Base-by-base conservation (phyloP, 352 stramenopile species). In the Pythium insidiosum region DNA sequence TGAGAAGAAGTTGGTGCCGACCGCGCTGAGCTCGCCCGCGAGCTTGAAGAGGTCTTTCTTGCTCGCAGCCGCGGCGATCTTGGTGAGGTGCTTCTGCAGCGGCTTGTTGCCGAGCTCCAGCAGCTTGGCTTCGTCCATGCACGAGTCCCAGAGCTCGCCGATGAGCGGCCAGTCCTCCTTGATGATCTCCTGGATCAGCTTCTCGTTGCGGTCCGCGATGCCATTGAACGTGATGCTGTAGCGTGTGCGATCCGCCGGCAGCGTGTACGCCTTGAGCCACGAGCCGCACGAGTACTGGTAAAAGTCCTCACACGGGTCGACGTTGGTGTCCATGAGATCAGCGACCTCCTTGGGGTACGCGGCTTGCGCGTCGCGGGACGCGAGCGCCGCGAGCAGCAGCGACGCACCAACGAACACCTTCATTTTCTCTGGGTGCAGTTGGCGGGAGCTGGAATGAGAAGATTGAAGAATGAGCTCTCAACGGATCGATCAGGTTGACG, bases 1-100 rank as follows among this genome's bases (percentile, higher is more conserved):
- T 21, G 89, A 89, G 42, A 97, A 88, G 16, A 86, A 72, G 26
- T 55, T 60, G 3, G 85, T 58, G 4, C 53, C 55, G 12, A 41
- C 38, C 1, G 19, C 13, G 12, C 47, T 37, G 13, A 72, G 24
- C 9, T 53, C 53, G n/a, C 58, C 62, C 11, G 41, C 46, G 4
- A 66, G 4, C 10, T 29, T 12, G 7, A 61, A 10, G 2, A 72
- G 23, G 1, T 58, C 46, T n/a, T 41, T 21, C 28, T 59, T 68
- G 7, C 26, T 49, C 0, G 38, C 33, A 0, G 45, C 30, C 1
- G 38, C 33, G 0, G 33, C n/a, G 28, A 60, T 53, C 22, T 23
- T 33, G 16, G 0, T 12, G 0, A 60, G 34, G 9, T 20, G 18
- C 20, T 28, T 34, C 28, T 60, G 44, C 21, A 61, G 35, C 1